Conservation (phyloP, 2,329 filamentous ascomycete genomes). For the Atkinsonella hypoxylon region DNA sequence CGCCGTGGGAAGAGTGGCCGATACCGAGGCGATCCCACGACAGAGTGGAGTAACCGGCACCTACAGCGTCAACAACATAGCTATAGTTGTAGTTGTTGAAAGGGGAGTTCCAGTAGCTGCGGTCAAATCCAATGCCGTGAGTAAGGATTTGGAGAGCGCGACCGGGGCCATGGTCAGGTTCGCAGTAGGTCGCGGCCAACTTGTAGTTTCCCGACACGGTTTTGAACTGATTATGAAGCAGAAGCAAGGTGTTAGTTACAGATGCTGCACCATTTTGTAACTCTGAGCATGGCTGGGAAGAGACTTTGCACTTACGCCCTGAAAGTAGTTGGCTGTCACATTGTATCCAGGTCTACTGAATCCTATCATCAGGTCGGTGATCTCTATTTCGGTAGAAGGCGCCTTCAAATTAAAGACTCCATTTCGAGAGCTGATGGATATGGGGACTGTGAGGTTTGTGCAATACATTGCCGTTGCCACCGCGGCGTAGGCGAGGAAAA, state of each 20-base stretch:
- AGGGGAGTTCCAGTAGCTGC: slow-evolving; percentile 49
- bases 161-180: slow-evolving; percentile 34
- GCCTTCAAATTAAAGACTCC: slow-evolving; percentile 37
- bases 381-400: slow-evolving; percentile 41
- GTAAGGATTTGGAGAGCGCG: slow-evolving; percentile 27
- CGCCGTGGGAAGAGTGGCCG: slow-evolving; percentile 43
- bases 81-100: slow-evolving; percentile 49
- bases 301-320: slow-evolving; percentile 21
- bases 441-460: slow-evolving; percentile 41
- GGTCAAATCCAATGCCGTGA: slow-evolving; percentile 28
- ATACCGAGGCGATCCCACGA: slow-evolving; percentile 51
- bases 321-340: slow-evolving; percentile 30
- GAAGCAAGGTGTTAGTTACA: not conserved
- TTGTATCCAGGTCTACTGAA: slow-evolving; percentile 37
- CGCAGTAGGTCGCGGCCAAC: slow-evolving; percentile 50
- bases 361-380: slow-evolving; percentile 41
- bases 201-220: slow-evolving; percentile 41
- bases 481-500: slow-evolving; percentile 15
- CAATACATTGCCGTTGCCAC: slow-evolving; percentile 25
- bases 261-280: not conserved
- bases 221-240: slow-evolving; percentile 24
- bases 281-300: not conserved
- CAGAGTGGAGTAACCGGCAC: slow-evolving; percentile 45
- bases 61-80: slow-evolving; percentile 45
- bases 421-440: slow-evolving; percentile 42